phyloP scores from a whole-genome alignment of 495 filamentous ascomycete species.

The Lasiosphaeriaceae sp. region DNA sequence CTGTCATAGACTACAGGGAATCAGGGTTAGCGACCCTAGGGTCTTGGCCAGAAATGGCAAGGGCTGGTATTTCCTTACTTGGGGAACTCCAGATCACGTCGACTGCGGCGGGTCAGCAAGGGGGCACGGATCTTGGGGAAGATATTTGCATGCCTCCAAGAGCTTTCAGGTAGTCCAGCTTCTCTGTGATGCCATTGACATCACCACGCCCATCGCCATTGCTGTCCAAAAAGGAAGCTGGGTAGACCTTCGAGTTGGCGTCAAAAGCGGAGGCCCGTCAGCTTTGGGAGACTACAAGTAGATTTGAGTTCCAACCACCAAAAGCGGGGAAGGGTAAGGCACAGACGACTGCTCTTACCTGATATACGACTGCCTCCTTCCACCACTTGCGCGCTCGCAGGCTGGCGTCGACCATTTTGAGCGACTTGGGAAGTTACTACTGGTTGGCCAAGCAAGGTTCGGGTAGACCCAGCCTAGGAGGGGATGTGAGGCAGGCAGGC shows the following conservation, averaged over 20 bases:
- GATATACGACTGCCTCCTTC: slow-evolving; percentile 5
- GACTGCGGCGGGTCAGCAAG: background rate
- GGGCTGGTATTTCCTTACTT: background rate
- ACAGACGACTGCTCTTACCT: background rate
- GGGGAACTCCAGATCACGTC: slow-evolving; percentile 5
- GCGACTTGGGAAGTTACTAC: too few species aligned
- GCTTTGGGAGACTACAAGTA: too few species aligned
- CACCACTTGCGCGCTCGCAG: background rate
- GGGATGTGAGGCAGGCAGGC: too few species aligned
- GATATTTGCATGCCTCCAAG: slow-evolving; percentile 5
- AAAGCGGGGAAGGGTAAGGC: too few species aligned
- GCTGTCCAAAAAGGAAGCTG: slow-evolving; percentile 3
- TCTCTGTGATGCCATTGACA: slow-evolving; percentile 8
- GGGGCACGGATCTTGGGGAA: too few species aligned
- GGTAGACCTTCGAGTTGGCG: background rate
- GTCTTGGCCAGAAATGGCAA: too few species aligned
- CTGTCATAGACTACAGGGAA: slow-evolving; percentile 1
- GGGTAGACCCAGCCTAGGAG: too few species aligned
- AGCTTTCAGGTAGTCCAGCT: slow-evolving; percentile 7
- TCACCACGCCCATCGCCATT: slow-evolving; percentile 10
- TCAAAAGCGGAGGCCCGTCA: background rate
- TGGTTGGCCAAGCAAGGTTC: too few species aligned
- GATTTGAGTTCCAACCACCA: too few species aligned
- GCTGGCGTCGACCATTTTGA: background rate
- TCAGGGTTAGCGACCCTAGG: background rate